A percentile compares a stretch with the other conserved stretches of the same genome.
These are phyloP conservation scores for Cicer cuneatum DNA, from an alignment of 306 rosid species.

Conservation along the genomic window DNA sequence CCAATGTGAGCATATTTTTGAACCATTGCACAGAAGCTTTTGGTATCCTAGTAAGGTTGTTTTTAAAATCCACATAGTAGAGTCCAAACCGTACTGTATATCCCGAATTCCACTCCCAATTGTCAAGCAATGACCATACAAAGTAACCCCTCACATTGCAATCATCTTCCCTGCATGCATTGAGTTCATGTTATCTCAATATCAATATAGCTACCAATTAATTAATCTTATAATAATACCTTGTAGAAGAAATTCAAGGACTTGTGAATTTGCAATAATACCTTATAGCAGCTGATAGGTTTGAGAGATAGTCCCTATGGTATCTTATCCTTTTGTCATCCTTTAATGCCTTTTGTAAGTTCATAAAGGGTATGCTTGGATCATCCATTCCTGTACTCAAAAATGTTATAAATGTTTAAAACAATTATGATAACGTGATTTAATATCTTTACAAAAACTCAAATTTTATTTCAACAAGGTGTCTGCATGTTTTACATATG, in stretches of 20 bases:
- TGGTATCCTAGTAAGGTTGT: constrained; percentile 87
- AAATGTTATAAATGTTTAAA: constrained; percentile 28
- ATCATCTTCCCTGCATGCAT: constrained; percentile 68
- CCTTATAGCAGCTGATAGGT: constrained; percentile 90
- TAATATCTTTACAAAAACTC: not conserved
- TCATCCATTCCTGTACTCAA: constrained; percentile 85
- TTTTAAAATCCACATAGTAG: constrained; percentile 81
- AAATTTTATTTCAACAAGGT: too few species aligned
- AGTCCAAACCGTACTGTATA: constrained; percentile 88
- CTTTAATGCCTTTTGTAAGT: constrained; percentile 60
- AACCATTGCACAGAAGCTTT: constrained; percentile 86
- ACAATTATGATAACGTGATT: not conserved
- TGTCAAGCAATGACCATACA: constrained; percentile 94
- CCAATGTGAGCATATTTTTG: constrained; percentile 62
- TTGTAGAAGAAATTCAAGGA: constrained; percentile 61
- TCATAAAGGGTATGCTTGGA: constrained; percentile 55
- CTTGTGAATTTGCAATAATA: constrained; percentile 26
- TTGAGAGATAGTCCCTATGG: constrained; percentile 87
- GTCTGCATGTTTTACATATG: too few species aligned
- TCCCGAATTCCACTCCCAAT: constrained; percentile 98
- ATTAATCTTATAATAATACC: constrained; percentile 49
- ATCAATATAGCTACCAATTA: constrained; percentile 10
- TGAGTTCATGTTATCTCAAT: constrained; percentile 36
- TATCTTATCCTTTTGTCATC: constrained; percentile 83
- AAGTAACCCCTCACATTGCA: constrained; percentile 85